Percentiles rank a stretch among this genome's conserved stretches.
Conservation (phyloP, 139 green algal genomes). For the Auxenochlorella pyrenoidosa region DNA sequence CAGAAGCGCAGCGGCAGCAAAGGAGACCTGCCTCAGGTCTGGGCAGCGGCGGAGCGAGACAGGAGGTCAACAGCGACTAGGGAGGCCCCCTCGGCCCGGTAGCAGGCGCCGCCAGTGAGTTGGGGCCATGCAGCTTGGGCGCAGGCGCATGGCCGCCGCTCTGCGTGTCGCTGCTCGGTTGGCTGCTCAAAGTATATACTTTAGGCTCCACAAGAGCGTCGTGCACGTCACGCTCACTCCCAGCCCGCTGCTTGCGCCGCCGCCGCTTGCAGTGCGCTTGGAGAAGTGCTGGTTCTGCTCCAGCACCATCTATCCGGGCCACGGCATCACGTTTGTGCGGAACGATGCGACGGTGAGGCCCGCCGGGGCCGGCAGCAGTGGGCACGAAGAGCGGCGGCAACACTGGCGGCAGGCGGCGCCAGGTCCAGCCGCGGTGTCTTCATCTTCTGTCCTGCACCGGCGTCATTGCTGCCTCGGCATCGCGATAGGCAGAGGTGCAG, state of each 20-base stretch:
- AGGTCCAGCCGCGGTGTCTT: background rate
- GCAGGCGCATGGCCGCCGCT: background rate
- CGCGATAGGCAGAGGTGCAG: no score
- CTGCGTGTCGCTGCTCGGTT: background rate
- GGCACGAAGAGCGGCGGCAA: no score
- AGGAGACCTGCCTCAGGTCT: background rate
- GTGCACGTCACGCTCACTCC: no score
- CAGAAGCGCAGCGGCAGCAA: background rate
- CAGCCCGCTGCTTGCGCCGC: background rate
- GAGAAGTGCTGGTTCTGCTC: conserved; percentile 99
- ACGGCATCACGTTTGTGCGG: conserved; percentile 96
- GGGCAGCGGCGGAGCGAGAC: background rate
- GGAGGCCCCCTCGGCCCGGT: background rate
- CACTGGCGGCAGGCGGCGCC: no score
- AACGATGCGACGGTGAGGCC: conserved; percentile 88
- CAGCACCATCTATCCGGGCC: conserved; percentile 94
- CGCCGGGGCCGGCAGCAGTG: background rate
- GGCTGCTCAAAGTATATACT: background rate
- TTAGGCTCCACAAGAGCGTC: background rate
- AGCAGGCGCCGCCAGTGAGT: conserved; percentile 19
- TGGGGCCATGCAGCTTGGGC: background rate
- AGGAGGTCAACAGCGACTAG: background rate
- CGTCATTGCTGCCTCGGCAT: no score
- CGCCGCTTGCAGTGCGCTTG: conserved; percentile 77
- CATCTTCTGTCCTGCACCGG: background rate